These are phyloP conservation scores for Claviceps pusilla DNA, from an alignment of 2,329 filamentous ascomycete genomes.

Conservation along the genomic window DNA sequence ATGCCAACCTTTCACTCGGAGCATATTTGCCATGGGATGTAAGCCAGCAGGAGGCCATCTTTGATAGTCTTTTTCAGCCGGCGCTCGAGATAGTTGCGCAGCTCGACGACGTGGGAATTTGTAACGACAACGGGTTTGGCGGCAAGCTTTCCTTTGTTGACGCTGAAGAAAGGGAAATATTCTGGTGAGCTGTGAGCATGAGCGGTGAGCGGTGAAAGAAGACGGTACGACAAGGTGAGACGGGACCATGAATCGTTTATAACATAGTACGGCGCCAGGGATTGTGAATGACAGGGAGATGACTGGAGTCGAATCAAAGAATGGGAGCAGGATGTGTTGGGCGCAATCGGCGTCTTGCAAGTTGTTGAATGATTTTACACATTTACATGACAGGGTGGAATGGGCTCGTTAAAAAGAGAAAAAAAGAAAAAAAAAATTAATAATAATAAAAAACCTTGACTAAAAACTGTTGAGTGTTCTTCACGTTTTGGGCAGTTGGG, in stretches of 20 bases:
- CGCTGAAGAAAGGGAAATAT: not conserved
- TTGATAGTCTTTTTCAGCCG: constrained; percentile 15
- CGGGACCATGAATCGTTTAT: not conserved
- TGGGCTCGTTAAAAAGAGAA: no score
- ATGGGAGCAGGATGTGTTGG: no score
- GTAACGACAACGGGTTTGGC: constrained; percentile 13
- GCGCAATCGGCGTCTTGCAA: no score
- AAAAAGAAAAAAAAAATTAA: no score
- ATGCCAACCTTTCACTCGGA: constrained; percentile 14
- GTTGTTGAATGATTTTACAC: no score
- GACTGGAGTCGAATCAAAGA: no score
- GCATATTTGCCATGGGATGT: constrained; percentile 12
- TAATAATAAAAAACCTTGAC: no score
- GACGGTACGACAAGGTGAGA: not conserved
- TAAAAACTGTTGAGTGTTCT: no score
- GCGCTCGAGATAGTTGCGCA: constrained; percentile 15
- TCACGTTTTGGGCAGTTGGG: no score
- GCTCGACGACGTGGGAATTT: constrained; percentile 18
- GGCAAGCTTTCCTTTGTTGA: not conserved
- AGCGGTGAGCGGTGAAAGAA: not conserved
- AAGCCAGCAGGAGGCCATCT: constrained; percentile 10
- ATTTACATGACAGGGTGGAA: no score
- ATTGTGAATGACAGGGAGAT: no score
- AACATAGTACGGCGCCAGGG: no score
- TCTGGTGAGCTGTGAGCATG: constrained; percentile 5